Evolutionary conservation across 2,329 filamentous ascomycete species (phyloP), one percentile per base, ranked within the genome.

Genomic region (Monosporascus ibericus): DNA sequence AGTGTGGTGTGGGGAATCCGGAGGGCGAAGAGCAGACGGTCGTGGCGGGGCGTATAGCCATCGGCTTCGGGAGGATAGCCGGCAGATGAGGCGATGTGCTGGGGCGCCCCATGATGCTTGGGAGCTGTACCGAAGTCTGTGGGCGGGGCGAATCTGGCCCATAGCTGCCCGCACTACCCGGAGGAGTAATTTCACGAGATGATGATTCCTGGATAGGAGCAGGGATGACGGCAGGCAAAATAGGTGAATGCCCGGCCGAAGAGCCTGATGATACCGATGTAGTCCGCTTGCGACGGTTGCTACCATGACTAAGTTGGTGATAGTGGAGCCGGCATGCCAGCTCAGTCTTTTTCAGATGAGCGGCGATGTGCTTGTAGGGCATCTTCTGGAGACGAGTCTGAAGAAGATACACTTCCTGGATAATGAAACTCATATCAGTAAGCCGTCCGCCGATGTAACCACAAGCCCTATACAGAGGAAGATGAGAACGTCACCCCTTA

Each of bases 311-410:
- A 57, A 94, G 80, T 66, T 94, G 89, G 65, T 95, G 89, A 68
- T 90, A 92, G 71, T 94, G 90, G 57, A 95, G 80, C 57, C 90
- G 88, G 73, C 89, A 95, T 47, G 89, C 89, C 54, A 94, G 77
- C 73, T 94, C 89, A 1, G 89, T 94, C 77, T 94, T 95, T 73
- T 91, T 90, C 60, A 94, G 75, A 63, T 92, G 86, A 54, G 86
- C 82, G 53, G 89, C 89, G 66, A 94, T 94, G 68, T 92, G 88
- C 77, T 92, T 94, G 73, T 94, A 94, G 1, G 89, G 89, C 84
- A 92, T 90, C 73, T 92, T 92, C 65, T 92, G 87, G 64, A 89
- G 81, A 53, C 89, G 87, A 55, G 87, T 92, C 71, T 91, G 87
- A 55, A 94, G 80, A 51, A 94, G 84, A 69, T 92, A 94, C 53